These are phyloP conservation scores for Saccharum spontaneum DNA, from an alignment of 176 grass and related monocot genomes.

Conservation along the genomic window DNA sequence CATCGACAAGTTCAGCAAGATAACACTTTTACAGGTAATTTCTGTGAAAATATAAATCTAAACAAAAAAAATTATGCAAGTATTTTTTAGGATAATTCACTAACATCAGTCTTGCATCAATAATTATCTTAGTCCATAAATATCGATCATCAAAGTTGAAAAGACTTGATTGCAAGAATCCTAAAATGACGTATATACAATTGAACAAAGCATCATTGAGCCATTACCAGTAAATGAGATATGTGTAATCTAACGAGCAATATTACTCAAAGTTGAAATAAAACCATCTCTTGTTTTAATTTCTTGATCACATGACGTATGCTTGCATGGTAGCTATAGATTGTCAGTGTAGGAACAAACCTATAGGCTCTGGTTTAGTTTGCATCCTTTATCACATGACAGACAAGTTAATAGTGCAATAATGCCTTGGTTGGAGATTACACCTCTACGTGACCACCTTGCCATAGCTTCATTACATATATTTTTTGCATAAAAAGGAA, in stretches of 20 bases:
- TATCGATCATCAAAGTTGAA: neutral
- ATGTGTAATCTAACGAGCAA: neutral
- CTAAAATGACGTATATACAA: neutral
- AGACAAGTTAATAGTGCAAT: neutral
- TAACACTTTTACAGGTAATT: neutral
- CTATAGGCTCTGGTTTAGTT: neutral
- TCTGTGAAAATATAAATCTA: neutral
- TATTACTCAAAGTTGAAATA: neutral
- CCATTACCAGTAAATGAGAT: neutral
- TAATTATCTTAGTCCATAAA: neutral
- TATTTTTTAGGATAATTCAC: neutral
- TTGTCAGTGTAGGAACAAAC: neutral
- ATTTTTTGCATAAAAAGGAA: neutral
- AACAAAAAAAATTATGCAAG: neutral
- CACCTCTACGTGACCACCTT: neutral
- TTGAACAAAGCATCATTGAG: neutral
- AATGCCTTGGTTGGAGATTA: neutral
- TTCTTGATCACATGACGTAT: neutral
- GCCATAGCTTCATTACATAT: neutral
- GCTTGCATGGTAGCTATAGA: neutral
- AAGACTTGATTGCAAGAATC: neutral
- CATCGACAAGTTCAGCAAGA: neutral
- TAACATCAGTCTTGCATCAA: neutral
- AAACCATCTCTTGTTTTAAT: neutral
- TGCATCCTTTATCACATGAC: neutral